Evolutionary conservation across 208 protist genomes (phyloP).

Genomic region (Leptomonas seymouri): DNA sequence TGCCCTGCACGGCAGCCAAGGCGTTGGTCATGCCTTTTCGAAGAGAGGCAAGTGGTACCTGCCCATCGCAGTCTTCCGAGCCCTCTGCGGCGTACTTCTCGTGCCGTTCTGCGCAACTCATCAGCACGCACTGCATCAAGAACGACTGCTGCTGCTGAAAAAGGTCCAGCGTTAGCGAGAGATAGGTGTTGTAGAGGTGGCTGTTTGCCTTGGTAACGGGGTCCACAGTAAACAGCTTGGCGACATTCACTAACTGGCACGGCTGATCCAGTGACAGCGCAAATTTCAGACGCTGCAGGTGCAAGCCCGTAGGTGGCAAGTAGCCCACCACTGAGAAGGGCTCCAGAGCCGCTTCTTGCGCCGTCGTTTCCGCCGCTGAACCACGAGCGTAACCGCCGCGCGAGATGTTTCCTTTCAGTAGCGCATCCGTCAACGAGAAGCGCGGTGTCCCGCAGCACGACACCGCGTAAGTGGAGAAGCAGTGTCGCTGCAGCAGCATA

Average conservation of each 20-base stretch:
- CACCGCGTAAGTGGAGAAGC: constrained; percentile 80
- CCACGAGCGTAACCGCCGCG: not conserved
- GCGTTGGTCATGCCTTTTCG: constrained; percentile 41
- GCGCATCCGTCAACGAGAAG: constrained; percentile 53
- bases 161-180: constrained; percentile 67
- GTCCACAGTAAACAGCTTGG: constrained; percentile 69
- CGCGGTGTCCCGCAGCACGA: constrained; percentile 68
- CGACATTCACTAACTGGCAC: constrained; percentile 43
- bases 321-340: constrained; percentile 57
- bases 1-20: constrained; percentile 39
- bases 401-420: constrained; percentile 18
- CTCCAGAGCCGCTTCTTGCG: constrained; percentile 1
- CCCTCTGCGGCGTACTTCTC: constrained; percentile 45
- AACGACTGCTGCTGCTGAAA: constrained; percentile 73
- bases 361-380: not conserved
- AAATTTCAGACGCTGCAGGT: constrained; percentile 76
- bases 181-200: constrained; percentile 86
- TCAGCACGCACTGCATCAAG: constrained; percentile 56
- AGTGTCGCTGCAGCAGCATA: constrained; percentile 54
- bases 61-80: constrained; percentile 69
- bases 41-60: constrained; percentile 60
- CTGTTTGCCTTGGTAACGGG: constrained; percentile 46
- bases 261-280: constrained; percentile 85
- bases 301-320: constrained; percentile 48
- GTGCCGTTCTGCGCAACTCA: constrained; percentile 45